Evolutionary conservation across 148 eudicot genomes (phyloP).

Genomic region (Salicornia ramosissima): DNA sequence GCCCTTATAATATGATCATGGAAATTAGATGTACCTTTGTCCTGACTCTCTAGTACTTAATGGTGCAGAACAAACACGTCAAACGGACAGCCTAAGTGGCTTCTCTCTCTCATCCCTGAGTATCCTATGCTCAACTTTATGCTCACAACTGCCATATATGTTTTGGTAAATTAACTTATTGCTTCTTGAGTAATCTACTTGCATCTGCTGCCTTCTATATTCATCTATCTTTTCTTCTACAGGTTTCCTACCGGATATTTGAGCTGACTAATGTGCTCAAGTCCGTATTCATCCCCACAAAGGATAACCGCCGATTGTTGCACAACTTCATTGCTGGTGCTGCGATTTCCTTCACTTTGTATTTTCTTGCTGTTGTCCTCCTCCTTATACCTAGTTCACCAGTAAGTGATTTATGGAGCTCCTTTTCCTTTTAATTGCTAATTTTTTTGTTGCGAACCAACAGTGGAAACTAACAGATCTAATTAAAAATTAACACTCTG

Average conservation of each 20-base stretch:
- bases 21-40: neutral
- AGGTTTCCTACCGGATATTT: conserved; percentile 82
- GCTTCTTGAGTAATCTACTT: neutral
- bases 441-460: neutral
- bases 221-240: conserved; percentile 29
- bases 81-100: conserved; percentile 99
- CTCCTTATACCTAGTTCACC: conserved; percentile 58
- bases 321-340: conserved; percentile 75
- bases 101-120: conserved; percentile 76
- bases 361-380: conserved; percentile 63
- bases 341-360: conserved; percentile 58
- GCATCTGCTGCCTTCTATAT: neutral
- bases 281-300: conserved; percentile 75
- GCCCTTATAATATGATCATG: neutral
- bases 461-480: neutral
- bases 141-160: conserved; percentile 85
- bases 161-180: conserved; percentile 49
- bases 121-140: conserved; percentile 94
- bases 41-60: neutral
- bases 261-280: conserved; percentile 80
- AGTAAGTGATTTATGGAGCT: conserved; percentile 36
- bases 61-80: conserved; percentile 62
- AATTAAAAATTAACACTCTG: neutral
- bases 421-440: neutral
- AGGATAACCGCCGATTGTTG: conserved; percentile 67